Evolutionary conservation across 768 basidiomycete genomes (phyloP), one percentile per base, ranked within the genome.

Genomic region (Crepidotus variabilis): DNA sequence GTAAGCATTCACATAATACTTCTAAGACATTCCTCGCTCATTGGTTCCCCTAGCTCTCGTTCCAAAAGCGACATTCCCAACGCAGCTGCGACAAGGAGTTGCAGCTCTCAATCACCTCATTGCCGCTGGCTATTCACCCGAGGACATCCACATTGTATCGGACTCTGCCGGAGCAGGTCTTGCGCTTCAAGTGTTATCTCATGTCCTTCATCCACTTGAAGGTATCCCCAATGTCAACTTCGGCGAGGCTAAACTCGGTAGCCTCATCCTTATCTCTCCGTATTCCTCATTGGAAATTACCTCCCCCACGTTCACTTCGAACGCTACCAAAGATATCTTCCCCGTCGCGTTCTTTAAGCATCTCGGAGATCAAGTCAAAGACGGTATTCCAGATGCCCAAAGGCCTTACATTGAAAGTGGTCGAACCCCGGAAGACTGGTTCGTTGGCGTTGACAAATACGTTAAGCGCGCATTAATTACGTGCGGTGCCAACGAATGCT

Each of bases 111-210:
- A 70, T 28, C 70, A 72, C 55, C 64, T 76, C 14, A 47, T 72
- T 45, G 57, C 63, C 32, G 56, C 58, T 2, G 73, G 72, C 11
- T 59, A 73, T 6, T 55, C 61, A 11, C 72, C 73, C 5, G 56
- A 61, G 39, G 65, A 74, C 58, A 61, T 77, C 22, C 65, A 71
- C 47, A 54, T 77, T 11, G 68, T 66, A 6, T 72, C 72, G 20
- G 75, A 77, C 60, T 77, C 75, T 8, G 76, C 76, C 9, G 76
- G 77, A 7, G 74, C 60, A 0, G 69, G 71, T 47, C 66, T 77
- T 21, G 61, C 71, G 28, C 61, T 74, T 24, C 71, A 73, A 56
- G 56, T 75, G 34, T 43, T 77, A 22, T 72, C 71, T 1, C 71
- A 75, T 52, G 60, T 73, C 23, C 62, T 75, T 2, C 75, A 75